phyloP scores from a whole-genome alignment of 2,329 filamentous ascomycete genomes.

The Dichotomopilus funicola region DNA sequence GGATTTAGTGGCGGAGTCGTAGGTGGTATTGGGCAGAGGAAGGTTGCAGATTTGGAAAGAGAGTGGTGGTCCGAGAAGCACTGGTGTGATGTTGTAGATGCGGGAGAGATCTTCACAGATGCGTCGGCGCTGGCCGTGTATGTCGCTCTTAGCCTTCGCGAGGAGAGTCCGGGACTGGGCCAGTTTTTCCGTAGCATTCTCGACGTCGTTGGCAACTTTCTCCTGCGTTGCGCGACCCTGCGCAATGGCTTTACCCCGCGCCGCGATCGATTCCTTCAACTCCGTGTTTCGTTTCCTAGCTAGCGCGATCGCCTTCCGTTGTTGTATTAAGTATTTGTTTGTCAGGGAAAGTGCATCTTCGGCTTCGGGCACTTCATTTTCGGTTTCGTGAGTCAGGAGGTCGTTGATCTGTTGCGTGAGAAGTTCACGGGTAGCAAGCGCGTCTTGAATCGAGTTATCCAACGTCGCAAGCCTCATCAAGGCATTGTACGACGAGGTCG shows the following conservation, averaged over 20 bases:
- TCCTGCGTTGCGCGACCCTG: constrained; percentile 55
- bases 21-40: constrained; percentile 71
- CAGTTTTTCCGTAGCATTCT: constrained; percentile 54
- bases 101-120: constrained; percentile 75
- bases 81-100: constrained; percentile 75
- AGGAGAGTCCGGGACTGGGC: constrained; percentile 49
- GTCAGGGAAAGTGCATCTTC: constrained; percentile 44
- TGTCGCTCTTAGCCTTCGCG: constrained; percentile 60
- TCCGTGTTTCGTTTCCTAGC: constrained; percentile 60
- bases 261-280: constrained; percentile 57
- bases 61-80: constrained; percentile 51
- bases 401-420: constrained; percentile 73
- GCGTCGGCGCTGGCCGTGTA: constrained; percentile 76
- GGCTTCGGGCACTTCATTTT: constrained; percentile 41
- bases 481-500: constrained; percentile 77
- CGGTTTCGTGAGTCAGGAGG: constrained; percentile 39
- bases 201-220: constrained; percentile 53
- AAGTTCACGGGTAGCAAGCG: constrained; percentile 66
- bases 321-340: constrained; percentile 50
- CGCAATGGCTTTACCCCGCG: constrained; percentile 61
- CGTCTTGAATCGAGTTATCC: constrained; percentile 87
- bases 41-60: constrained; percentile 79
- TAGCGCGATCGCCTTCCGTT: constrained; percentile 59
- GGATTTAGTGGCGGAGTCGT: constrained; percentile 43
- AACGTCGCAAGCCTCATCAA: constrained; percentile 84